Evolutionary conservation across 2,329 filamentous ascomycete genomes (phyloP).

Genomic region (Trichoderma endophyticum): DNA sequence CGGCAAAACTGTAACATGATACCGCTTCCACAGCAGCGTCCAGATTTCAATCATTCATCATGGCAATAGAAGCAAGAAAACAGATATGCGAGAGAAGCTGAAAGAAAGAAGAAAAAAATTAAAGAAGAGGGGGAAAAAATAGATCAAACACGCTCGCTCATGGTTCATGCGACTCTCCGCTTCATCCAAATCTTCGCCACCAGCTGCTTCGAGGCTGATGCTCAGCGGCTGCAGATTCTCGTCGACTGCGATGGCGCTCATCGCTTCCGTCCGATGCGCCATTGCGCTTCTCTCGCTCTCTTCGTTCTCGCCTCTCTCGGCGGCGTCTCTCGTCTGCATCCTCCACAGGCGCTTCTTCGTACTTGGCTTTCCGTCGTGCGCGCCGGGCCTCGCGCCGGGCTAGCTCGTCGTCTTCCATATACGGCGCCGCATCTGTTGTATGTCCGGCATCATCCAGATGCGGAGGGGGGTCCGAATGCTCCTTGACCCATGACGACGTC

Average conservation of each 20-base stretch:
- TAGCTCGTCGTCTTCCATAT: conserved; percentile 46
- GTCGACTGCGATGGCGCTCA: conserved; percentile 42
- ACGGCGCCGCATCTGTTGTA: conserved; percentile 33
- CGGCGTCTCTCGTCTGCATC: conserved; percentile 44
- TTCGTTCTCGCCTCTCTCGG: conserved; percentile 44
- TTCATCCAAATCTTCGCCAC: conserved; percentile 54
- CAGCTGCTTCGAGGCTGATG: conserved; percentile 52
- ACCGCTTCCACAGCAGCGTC: not conserved
- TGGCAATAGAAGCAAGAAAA: not conserved
- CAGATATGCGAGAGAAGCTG: not conserved
- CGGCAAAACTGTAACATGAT: conserved; percentile 4
- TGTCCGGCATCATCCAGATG: conserved; percentile 40
- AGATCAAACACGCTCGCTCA: conserved; percentile 12
- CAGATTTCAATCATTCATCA: not conserved
- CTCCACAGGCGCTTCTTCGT: conserved; percentile 41
- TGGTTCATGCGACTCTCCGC: conserved; percentile 8
- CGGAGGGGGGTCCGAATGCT: conserved; percentile 57
- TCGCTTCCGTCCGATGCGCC: conserved; percentile 43
- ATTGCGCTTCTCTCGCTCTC: conserved; percentile 32
- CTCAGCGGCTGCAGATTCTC: conserved; percentile 44
- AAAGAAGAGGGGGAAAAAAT: not conserved
- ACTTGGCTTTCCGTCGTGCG: conserved; percentile 43
- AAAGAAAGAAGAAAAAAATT: not conserved
- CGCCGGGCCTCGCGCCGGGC: conserved; percentile 49
- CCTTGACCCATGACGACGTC: conserved; percentile 64